phyloP scores from a whole-genome alignment of 345 rosid genomes.

The Eucalyptus leucophloia region DNA sequence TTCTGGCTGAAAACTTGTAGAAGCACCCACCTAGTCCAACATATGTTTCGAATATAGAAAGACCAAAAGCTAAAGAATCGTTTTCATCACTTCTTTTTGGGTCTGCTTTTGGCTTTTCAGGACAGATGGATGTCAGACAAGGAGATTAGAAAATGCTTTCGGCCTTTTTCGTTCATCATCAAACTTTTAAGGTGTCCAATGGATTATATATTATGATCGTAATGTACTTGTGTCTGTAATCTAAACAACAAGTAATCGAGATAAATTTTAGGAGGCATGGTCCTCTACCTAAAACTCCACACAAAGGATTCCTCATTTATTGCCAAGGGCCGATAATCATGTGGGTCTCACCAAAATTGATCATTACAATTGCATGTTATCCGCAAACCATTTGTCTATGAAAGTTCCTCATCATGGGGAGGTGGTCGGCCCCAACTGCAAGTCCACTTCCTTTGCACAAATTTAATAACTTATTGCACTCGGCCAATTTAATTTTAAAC shows the following conservation, averaged over 20 bases:
- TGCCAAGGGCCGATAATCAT: not conserved
- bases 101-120: not conserved
- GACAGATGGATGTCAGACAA: not conserved
- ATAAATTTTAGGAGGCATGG: not conserved
- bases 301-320: not conserved
- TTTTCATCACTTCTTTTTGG: not conserved
- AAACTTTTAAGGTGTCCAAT: not conserved
- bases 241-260: not conserved
- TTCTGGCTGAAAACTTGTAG: not conserved
- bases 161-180: not conserved
- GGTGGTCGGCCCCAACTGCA: not conserved
- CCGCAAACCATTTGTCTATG: not conserved
- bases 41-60: not conserved
- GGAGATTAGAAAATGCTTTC: not conserved
- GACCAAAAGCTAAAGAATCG: not conserved
- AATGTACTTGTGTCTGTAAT: not conserved
- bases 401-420: not conserved
- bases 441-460: not conserved
- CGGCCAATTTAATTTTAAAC: too few species aligned
- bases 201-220: not conserved
- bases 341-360: not conserved
- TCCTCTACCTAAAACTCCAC: not conserved
- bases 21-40: not conserved
- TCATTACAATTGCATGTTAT: not conserved
- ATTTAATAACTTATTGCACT: not conserved